Evolutionary conservation across 441 rosid genomes (phyloP), one percentile per base, ranked within the genome.

Genomic region (Arabidopsis lyrata): DNA sequence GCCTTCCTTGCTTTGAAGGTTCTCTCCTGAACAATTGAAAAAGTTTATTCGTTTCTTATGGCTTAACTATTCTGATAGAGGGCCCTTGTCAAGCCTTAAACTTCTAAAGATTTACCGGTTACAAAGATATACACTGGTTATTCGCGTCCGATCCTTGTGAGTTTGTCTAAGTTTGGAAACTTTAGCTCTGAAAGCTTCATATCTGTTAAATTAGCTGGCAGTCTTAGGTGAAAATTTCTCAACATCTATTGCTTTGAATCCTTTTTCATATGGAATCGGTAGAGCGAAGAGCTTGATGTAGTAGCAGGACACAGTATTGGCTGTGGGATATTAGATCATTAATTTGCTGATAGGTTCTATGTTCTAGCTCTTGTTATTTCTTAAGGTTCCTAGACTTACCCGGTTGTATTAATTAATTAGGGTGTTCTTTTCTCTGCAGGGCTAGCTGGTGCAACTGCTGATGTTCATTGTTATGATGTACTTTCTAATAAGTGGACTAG

Each of bases 391-490:
- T 48, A 63, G 71, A 69, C 27, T 76, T 35, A 10, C 11, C 52
- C 12, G 6, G 63, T 53, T 60, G 13, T 18, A 36, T 47, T 38
- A 13, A 29, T 56, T 70, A 45, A 62, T 48, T 63, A 22, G 72
- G 34, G 36, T 84, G 80, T 74, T 76, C 60, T 75, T 35, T 81
- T 64, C 75, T 79, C 77, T 80, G 78, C 97, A 96, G 99, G 98
- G 76, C 83, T 96, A 70, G 98, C 99, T 38, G 98, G 98, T 73
- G 98, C 99, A 36, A 93, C 99, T 72, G 99, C 99, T 10, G 99
- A 96, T 82, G 97, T 96, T 76, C 99, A 96, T 75, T 93, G 97
- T 80, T 96, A 91, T 76, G 99, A 96, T 79, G 91, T 96, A 63
- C 78, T 91, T 80, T 85, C 95, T 49, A 93, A 93, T 86, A 93